phyloP scores from a whole-genome alignment of 1,139 yeast genomes.

The Magnusiomyces fungicola region DNA sequence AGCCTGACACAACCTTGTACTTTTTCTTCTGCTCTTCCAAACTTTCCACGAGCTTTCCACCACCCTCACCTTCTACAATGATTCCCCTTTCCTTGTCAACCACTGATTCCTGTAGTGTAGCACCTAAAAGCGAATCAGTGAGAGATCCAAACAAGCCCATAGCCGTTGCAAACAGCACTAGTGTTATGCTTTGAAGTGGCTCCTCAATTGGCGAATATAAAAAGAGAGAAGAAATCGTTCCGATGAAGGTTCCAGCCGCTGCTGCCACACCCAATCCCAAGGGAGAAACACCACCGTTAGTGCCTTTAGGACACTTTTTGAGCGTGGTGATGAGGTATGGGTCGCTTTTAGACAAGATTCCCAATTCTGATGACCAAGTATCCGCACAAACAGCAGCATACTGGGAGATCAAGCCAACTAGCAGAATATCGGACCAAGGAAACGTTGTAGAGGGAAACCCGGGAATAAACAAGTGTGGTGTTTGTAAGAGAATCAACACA shows the following conservation, averaged over 20 bases:
- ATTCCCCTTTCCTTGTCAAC: constrained; percentile 32
- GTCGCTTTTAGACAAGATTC: constrained; percentile 35
- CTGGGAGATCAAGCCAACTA: constrained; percentile 36
- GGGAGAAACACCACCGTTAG: constrained; percentile 43
- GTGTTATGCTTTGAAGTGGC: constrained; percentile 13
- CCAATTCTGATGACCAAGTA: constrained; percentile 45
- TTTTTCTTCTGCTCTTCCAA: constrained; percentile 10
- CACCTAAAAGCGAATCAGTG: constrained; percentile 42
- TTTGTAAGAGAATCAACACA: constrained; percentile 18
- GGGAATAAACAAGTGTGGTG: background rate
- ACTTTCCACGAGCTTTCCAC: constrained; percentile 26
- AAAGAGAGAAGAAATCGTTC: constrained; percentile 27
- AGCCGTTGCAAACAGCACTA: constrained; percentile 29
- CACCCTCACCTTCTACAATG: constrained; percentile 39
- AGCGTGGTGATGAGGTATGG: constrained; percentile 41
- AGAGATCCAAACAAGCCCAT: constrained; percentile 39
- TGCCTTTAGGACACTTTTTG: constrained; percentile 40
- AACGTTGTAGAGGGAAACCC: constrained; percentile 3
- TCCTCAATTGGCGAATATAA: constrained; percentile 16
- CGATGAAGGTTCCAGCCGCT: constrained; percentile 36
- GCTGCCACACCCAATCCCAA: constrained; percentile 37
- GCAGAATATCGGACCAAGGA: constrained; percentile 14
- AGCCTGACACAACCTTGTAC: constrained; percentile 24
- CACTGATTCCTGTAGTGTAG: constrained; percentile 36
- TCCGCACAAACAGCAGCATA: constrained; percentile 44